These are phyloP conservation scores for Sonneratia caseolaris DNA, from an alignment of 345 rosid genomes.

Conservation along the genomic window DNA sequence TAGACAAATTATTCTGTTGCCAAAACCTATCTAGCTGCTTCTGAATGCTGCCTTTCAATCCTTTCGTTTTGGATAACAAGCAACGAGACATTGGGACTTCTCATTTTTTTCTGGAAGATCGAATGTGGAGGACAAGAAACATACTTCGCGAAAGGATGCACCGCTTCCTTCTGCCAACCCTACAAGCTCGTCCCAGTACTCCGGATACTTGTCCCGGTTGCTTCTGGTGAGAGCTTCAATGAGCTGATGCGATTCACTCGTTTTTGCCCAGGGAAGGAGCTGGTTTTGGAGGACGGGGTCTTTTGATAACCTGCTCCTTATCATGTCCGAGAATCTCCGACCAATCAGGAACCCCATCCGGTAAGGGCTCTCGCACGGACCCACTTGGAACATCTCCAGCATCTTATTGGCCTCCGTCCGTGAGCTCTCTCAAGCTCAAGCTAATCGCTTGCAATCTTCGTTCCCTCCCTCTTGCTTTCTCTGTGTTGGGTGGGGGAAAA, in stretches of 20 bases:
- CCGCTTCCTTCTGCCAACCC: slow-evolving; percentile 53
- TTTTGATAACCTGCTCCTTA: slow-evolving; percentile 33
- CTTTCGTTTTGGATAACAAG: too few species aligned
- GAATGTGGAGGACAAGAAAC: not conserved
- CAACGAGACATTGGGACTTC: too few species aligned
- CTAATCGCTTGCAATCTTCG: not conserved
- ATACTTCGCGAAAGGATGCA: slow-evolving; percentile 41
- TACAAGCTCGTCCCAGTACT: slow-evolving; percentile 46
- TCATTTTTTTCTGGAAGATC: not conserved
- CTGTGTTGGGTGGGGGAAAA: too few species aligned
- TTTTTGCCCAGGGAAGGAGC: slow-evolving; percentile 39
- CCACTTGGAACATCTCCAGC: slow-evolving; percentile 44
- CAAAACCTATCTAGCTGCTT: not conserved
- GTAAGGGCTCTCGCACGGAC: slow-evolving; percentile 36
- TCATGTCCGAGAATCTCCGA: slow-evolving; percentile 28
- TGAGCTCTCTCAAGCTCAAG: slow-evolving; percentile 3
- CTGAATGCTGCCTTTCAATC: too few species aligned
- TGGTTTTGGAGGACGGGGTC: slow-evolving; percentile 44
- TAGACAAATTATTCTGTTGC: too few species aligned
- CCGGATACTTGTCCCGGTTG: slow-evolving; percentile 33
- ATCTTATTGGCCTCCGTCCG: not conserved
- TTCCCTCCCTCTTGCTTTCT: too few species aligned
- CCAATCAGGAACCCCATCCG: slow-evolving; percentile 42
- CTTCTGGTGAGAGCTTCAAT: slow-evolving; percentile 26
- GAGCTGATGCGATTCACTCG: slow-evolving; percentile 16